Evolutionary conservation across 148 eudicot species (phyloP), one percentile per base, ranked within the genome.

Genomic region (Camellia sinensis): DNA sequence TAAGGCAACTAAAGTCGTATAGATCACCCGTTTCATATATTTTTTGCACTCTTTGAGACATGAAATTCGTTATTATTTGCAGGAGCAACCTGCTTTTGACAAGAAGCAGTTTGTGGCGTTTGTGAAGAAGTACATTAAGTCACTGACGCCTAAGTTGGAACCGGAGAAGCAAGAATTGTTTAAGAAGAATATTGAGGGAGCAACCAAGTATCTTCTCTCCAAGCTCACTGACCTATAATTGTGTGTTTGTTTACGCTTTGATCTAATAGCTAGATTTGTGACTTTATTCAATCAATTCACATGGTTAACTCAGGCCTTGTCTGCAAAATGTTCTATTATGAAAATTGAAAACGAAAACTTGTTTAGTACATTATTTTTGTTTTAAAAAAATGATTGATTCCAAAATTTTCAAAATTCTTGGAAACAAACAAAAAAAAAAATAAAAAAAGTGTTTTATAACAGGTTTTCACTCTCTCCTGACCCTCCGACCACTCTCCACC

Each of bases 51-150:
- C 3, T 8, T 21, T 57, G 45, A 40, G 40, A 18, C 59, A 1
- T 0, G 14, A 7, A 4, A 15, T 10, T 69, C 3, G 13, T 61
- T 19, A 41, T 29, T 5, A 5, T 48, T 60, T 76, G 52, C 78
- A 89, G 89, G 91, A 89, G 83, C 91, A 89, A 89, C 91, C 91
- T 19, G 7, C 91, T 14, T 87, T 59, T 78, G 86, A 84, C 78
- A 89, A 89, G 84, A 89, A 87, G 77, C 74, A 64, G 46, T 89
- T 89, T 73, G 82, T 89, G 40, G 83, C 56, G 12, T 89, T 75
- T 74, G 80, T 89, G 2, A 89, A 89, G 81, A 87, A 72, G 60
- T 87, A 89, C 79, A 89, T 89, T 65, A 89, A 89, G 82, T 67
- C 21, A 56, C 41, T 89, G 75, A 84, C 88, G 54, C 78, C 78